These are phyloP conservation scores for Aspergillus ruber DNA, from an alignment of 2,329 filamentous ascomycete genomes.

Conservation along the genomic window DNA sequence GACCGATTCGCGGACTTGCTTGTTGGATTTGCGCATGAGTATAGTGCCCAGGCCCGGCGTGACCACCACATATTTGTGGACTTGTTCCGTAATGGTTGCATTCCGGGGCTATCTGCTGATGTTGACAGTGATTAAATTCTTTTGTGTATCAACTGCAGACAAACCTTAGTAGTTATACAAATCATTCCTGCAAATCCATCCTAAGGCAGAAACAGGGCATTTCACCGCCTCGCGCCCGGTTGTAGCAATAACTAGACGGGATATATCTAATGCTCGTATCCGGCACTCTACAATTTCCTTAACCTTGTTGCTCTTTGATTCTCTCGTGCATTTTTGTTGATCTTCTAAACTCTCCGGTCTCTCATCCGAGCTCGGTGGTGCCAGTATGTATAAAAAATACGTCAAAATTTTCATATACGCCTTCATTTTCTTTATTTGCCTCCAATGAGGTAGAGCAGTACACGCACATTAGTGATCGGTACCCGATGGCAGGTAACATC, in stretches of 20 bases:
- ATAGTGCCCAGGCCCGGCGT: conserved; percentile 5
- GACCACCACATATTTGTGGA: conserved; percentile 14
- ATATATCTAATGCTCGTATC: not conserved
- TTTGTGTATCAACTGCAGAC: no score
- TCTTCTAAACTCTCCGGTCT: not conserved
- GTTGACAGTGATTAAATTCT: no score
- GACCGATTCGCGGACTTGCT: conserved; percentile 4
- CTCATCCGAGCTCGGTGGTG: not conserved
- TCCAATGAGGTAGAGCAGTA: not conserved
- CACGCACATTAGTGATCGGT: not conserved
- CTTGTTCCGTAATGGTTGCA: conserved; percentile 10
- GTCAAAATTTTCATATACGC: not conserved
- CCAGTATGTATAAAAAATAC: not conserved
- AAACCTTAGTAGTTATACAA: no score
- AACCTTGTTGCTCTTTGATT: not conserved
- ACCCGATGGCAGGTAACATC: not conserved
- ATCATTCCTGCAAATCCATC: no score
- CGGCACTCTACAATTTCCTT: not conserved
- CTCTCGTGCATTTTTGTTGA: not conserved
- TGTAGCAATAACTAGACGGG: no score
- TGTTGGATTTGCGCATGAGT: conserved; percentile 12
- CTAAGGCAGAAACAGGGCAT: no score
- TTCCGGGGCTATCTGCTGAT: conserved; percentile 3
- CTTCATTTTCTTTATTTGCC: not conserved
- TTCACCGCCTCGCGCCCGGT: no score